Evolutionary conservation across 306 rosid genomes (phyloP).

Genomic region (Rosa chinensis): DNA sequence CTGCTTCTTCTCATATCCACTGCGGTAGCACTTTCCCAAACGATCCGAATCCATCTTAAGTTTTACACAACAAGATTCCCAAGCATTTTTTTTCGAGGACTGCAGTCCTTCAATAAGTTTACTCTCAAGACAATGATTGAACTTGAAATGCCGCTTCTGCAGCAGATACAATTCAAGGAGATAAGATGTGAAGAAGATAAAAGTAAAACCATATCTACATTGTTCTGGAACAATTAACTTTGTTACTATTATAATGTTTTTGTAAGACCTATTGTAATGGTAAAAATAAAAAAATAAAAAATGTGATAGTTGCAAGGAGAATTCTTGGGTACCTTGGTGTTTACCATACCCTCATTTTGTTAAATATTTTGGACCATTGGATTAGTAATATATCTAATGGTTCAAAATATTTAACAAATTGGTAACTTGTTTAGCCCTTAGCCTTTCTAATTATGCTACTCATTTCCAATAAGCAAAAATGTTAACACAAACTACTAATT

Average conservation of each 20-base stretch:
- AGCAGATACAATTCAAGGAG: background rate
- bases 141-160: constrained; percentile 58
- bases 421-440: no score
- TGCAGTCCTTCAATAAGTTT: constrained; percentile 32
- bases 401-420: no score
- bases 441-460: no score
- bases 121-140: constrained; percentile 63
- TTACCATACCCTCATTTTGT: no score
- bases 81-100: background rate
- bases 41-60: background rate
- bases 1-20: constrained; percentile 53
- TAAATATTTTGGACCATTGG: no score
- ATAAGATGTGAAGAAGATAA: background rate
- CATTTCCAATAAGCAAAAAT: no score
- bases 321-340: no score
- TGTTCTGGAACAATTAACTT: background rate
- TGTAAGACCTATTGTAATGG: background rate
- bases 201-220: background rate
- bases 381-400: no score
- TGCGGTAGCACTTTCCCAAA: constrained; percentile 50
- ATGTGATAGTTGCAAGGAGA: background rate
- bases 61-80: constrained; percentile 5
- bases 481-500: no score
- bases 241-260: background rate
- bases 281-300: background rate